A percentile compares a stretch with the other conserved stretches of the same genome.
These are phyloP conservation scores for Hyaloscypha hepaticicola DNA, from an alignment of 495 filamentous ascomycete genomes.

Conservation along the genomic window DNA sequence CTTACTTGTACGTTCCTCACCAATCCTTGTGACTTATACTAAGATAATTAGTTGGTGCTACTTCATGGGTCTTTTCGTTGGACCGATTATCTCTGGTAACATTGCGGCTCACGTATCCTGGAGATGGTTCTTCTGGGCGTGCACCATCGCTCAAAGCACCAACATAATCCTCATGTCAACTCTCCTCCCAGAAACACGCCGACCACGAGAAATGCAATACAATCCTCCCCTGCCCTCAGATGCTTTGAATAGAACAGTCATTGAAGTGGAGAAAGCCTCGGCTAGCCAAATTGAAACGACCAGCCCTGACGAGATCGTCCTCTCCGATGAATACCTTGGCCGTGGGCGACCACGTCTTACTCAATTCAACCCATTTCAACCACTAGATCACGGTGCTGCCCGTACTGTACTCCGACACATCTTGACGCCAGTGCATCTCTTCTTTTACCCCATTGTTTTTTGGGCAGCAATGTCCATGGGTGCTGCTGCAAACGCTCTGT, in stretches of 20 bases:
- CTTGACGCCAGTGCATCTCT: constrained; percentile 55
- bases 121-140: constrained; percentile 61
- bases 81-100: constrained; percentile 61
- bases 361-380: constrained; percentile 55
- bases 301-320: neutral
- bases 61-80: constrained; percentile 35
- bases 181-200: constrained; percentile 59
- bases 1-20: constrained; percentile 58
- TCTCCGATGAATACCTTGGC: constrained; percentile 21
- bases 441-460: constrained; percentile 61
- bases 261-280: too few species aligned
- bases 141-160: constrained; percentile 46
- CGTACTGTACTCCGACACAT: constrained; percentile 38
- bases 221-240: too few species aligned
- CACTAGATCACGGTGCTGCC: constrained; percentile 40
- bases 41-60: constrained; percentile 43
- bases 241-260: too few species aligned
- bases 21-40: too few species aligned
- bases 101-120: constrained; percentile 34
- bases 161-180: constrained; percentile 50
- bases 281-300: too few species aligned
- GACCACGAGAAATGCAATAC: constrained; percentile 47
- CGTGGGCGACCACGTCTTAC: constrained; percentile 50
- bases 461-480: constrained; percentile 59
- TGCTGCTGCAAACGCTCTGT: constrained; percentile 54